phyloP scores from a whole-genome alignment of 495 filamentous ascomycete genomes.

The Cudoniella acicularis region DNA sequence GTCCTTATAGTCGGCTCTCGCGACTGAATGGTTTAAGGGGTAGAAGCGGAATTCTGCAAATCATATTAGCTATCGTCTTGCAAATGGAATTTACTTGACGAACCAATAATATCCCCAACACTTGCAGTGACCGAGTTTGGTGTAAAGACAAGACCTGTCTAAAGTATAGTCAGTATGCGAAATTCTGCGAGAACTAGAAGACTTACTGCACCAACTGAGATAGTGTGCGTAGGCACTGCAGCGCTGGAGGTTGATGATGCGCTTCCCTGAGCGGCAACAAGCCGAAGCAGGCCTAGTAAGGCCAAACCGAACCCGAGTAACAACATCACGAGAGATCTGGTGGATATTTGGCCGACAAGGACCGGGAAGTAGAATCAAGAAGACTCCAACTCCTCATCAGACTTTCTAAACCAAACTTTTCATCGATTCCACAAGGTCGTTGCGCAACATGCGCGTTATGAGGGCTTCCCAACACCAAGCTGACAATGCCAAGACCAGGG shows the following conservation, averaged over 20 bases:
- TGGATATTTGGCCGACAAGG: too few species aligned
- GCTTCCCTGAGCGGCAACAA: not conserved
- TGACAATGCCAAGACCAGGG: too few species aligned
- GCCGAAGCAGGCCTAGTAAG: not conserved
- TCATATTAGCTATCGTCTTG: not conserved
- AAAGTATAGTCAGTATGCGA: not conserved
- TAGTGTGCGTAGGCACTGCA: not conserved
- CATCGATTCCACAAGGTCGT: too few species aligned
- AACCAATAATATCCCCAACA: slow-evolving; percentile 23
- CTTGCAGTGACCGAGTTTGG: slow-evolving; percentile 8
- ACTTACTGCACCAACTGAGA: slow-evolving; percentile 1
- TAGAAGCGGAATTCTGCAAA: slow-evolving; percentile 51
- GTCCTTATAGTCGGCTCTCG: slow-evolving; percentile 46
- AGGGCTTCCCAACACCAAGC: too few species aligned
- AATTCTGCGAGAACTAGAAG: not conserved
- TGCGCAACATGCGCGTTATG: too few species aligned
- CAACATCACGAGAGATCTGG: not conserved
- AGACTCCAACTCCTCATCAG: too few species aligned
- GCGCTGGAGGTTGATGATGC: not conserved
- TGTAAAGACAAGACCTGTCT: slow-evolving; percentile 14
- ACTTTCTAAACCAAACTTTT: too few species aligned
- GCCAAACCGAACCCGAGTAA: not conserved
- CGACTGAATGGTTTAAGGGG: slow-evolving; percentile 56
- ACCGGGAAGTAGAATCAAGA: too few species aligned
- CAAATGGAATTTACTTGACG: not conserved